Evolutionary conservation across 441 rosid genomes (phyloP), one percentile per base, ranked within the genome.

Genomic region (Biscutella auriculata): DNA sequence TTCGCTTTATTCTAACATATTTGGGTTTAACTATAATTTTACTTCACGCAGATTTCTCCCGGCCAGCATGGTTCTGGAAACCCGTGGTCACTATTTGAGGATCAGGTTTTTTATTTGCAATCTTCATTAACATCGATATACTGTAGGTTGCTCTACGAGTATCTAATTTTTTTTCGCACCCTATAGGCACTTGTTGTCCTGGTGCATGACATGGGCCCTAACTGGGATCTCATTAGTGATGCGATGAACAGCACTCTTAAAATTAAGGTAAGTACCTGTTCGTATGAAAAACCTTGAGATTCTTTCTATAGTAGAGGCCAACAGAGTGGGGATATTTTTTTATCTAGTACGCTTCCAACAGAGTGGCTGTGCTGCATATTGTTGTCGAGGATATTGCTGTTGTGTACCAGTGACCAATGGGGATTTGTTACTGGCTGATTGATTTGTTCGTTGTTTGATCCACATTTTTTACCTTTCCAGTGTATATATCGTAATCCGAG

Each of bases 161-260:
- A 50, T 57, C 66, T 69, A 62, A 68, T 0, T 6, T 8, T 46
- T 3, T 63, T 49, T 57, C 52, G 4, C 66, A 66, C 52, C 65
- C 29, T 63, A 37, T 66, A 95, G 99, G 99, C 99, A 37, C 98
- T 95, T 67, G 95, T 95, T 52, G 99, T 92, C 66, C 92, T 95
- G 66, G 98, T 95, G 44, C 99, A 95, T 67, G 99, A 95, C 66
- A 79, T 95, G 98, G 99, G 99, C 63, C 99, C 95, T 35, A 92
- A 88, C 60, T 95, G 98, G 99, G 99, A 88, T 83, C 96, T 95
- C 76, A 83, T 95, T 37, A 88, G 99, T 71, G 99, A 95, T 77
- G 96, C 95, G 43, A 77, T 95, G 73, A 95, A 92, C 70, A 81
- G 83, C 72, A 79, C 88, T 53, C 81, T 88, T 72, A 92, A 92